Evolutionary conservation across 2,329 filamentous ascomycete genomes (phyloP), one percentile per base, ranked within the genome.

Genomic region (Exutisphaerella laricina): DNA sequence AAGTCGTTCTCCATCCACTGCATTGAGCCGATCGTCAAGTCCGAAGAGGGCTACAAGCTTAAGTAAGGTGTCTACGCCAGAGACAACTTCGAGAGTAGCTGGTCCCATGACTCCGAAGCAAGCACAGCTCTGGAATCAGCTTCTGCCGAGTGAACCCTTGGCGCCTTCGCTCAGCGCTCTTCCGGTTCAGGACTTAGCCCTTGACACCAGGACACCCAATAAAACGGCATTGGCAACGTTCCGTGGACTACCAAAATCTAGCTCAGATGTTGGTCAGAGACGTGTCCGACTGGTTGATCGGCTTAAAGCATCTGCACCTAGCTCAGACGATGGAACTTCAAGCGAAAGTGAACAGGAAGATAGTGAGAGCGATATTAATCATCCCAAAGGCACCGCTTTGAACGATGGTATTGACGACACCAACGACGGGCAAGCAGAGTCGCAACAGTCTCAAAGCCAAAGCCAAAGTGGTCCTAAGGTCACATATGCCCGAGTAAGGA

Each of bases 401-500:
- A n/a, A n/a, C 4, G 37, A 48, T 12, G 10, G 17, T 12, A 33
- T 34, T 13, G 13, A 31, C 9, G 32, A 46, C 31, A 22, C n/a
- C n/a, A n/a, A n/a, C n/a, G n/a, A n/a, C n/a, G n/a, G n/a, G n/a
- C n/a, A n/a, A 45, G 10, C 46, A 53, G 18, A 26, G 9, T 31
- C 14, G 32, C 38, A 33, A 17, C 29, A 30, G 18, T 29, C 34
- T 18, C 49, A 50, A 17, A 44, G 34, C 22, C 50, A 53, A 37
- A 51, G 41, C 25, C 39, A 43, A 28, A 53, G 28, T 50, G 68
- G 66, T 2, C 63, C 70, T 4, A 74, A 66, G 51, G 63, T 77
- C 31, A 83, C 79, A 2, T 83, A 83, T 13, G 50, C 51, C 10
- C 71, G 71, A 26, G 69, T 75, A 50, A 70, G 79, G 33, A 79